Evolutionary conservation across 2,329 filamentous ascomycete species (phyloP), one percentile per base, ranked within the genome.

Genomic region (Neonectria punicea): DNA sequence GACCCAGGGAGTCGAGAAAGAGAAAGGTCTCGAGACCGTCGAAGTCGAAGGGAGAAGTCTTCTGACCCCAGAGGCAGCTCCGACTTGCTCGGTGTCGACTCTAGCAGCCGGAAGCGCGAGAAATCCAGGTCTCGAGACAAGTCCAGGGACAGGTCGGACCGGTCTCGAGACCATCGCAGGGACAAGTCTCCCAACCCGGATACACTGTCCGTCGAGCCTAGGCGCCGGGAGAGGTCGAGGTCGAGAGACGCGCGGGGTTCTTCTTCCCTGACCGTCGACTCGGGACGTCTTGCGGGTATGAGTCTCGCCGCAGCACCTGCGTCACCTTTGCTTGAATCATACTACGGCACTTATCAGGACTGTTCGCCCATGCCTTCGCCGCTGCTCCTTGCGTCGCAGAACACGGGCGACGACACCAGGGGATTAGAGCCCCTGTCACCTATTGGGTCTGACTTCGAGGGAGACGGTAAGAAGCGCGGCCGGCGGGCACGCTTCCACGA

Each of bases 311-410:
- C 82, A 22, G 86, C 93, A 2, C 93, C 94, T 0, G 89, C 89
- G 1, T 97, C 93, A 67, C 96, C 95, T 1, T 84, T 98, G 54
- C 87, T 97, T 2, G 95, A 98, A 80, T 91, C 96, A 1, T 98
- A 98, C 80, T 92, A 91, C 67, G 95, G 95, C 43, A 97, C 94
- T 0, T 98, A 97, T 74, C 95, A 98, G 79, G 93, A 93, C 63
- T 92, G 97, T 73, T 97, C 94, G 0, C 94, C 95, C 0, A 97
- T 98, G 93, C 94, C 94, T 0, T 94, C 94, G 0, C 93, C 94
- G 1, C 82, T 94, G 25, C 84, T 90, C 73, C 75, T 89, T 4
- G 78, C 88, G 3, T 80, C 82, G 1, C 75, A 83, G 18, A 60
- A 70, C 53, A 79, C 83, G 32, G 82, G 86, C 39, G 83, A 89